phyloP scores from a whole-genome alignment of 768 basidiomycete species.

The Termitomyces sp. region DNA sequence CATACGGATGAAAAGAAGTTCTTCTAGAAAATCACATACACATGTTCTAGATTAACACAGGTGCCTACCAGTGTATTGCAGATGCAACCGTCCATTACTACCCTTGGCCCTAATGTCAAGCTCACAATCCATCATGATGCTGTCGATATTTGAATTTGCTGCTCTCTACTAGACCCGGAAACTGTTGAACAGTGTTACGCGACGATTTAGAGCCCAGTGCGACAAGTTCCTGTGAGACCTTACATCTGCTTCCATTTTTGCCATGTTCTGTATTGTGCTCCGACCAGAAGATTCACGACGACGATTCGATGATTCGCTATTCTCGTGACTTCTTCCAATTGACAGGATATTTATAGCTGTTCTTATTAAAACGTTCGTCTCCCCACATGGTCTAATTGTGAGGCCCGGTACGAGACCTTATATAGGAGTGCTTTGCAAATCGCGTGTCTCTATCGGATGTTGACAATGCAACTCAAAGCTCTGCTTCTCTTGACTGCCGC shows the following conservation, averaged over 20 bases:
- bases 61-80: neutral
- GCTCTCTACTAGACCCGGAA: neutral
- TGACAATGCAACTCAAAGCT: neutral
- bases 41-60: neutral
- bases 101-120: neutral
- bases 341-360: neutral
- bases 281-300: neutral
- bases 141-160: neutral
- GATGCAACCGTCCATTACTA: neutral
- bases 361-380: neutral
- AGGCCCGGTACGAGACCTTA: neutral
- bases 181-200: too few relatives aligned
- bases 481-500: neutral
- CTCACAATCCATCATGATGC: neutral
- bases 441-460: neutral
- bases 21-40: neutral
- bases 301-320: neutral
- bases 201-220: neutral
- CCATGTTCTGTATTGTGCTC: neutral
- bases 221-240: neutral
- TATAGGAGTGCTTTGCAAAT: neutral
- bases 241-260: neutral
- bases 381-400: neutral
- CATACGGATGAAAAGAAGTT: neutral
- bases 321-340: neutral